Conservation (phyloP, 2,329 filamentous ascomycete genomes). For the Sordariomycetes sp. region DNA sequence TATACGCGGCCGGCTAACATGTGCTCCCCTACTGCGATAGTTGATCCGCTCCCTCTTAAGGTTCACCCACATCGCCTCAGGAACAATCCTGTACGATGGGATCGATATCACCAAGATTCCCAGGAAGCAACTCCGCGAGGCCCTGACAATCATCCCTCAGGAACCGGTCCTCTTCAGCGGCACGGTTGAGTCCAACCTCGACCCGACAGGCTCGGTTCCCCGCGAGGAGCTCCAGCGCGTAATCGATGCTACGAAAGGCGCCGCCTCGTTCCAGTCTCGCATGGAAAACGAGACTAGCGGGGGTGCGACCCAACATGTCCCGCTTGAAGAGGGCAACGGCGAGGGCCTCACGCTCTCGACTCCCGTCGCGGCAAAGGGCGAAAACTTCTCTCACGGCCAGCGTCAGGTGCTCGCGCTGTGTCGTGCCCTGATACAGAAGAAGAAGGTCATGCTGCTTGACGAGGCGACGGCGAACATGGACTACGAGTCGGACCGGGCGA, state of each 20-base stretch:
- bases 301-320: constrained; percentile 9
- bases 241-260: constrained; percentile 40
- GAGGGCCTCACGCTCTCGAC: constrained; percentile 24
- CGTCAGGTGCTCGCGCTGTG: constrained; percentile 37
- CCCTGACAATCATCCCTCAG: constrained; percentile 37
- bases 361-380: constrained; percentile 28
- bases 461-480: constrained; percentile 41
- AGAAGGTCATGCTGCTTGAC: constrained; percentile 35
- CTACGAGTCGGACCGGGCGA: constrained; percentile 32
- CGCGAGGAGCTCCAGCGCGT: constrained; percentile 45
- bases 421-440: constrained; percentile 32
- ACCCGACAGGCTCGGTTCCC: constrained; percentile 39
- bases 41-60: constrained; percentile 33
- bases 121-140: constrained; percentile 29
- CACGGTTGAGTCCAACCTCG: constrained; percentile 36
- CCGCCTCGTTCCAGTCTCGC: constrained; percentile 27
- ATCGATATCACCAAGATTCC: constrained; percentile 31
- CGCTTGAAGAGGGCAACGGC: background rate
- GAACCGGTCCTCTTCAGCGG: constrained; percentile 38
- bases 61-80: constrained; percentile 28
- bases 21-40: constrained; percentile 5
- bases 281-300: constrained; percentile 10
- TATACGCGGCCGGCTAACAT: background rate
- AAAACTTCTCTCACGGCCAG: constrained; percentile 36
- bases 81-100: constrained; percentile 33